These are phyloP conservation scores for Phanerodontia chrysosporium DNA, from an alignment of 768 basidiomycete species.

Conservation along the genomic window DNA sequence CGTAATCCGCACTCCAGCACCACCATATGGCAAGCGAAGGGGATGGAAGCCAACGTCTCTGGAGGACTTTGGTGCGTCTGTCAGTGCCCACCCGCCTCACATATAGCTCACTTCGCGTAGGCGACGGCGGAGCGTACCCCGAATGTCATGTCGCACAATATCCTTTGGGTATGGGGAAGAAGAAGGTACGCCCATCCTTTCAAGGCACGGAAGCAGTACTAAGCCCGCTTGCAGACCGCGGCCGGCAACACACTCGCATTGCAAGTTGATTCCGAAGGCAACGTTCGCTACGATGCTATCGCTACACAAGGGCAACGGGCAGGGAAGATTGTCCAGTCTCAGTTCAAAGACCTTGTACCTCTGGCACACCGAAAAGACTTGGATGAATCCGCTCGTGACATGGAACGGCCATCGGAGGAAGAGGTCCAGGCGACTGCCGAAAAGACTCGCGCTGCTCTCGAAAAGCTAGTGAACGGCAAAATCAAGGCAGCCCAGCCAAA, in stretches of 20 bases:
- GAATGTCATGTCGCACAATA: constrained; percentile 98
- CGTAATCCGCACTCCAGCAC: constrained; percentile 51
- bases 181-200: constrained; percentile 60
- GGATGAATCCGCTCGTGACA: constrained; percentile 59
- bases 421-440: constrained; percentile 90
- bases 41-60: constrained; percentile 83
- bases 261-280: constrained; percentile 95
- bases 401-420: constrained; percentile 94
- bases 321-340: constrained; percentile 85
- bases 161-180: constrained; percentile 90
- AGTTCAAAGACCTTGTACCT: constrained; percentile 97
- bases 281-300: constrained; percentile 95
- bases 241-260: constrained; percentile 94
- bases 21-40: constrained; percentile 80
- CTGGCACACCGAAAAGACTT: constrained; percentile 86
- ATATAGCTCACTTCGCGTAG: constrained; percentile 30
- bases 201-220: background rate
- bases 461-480: constrained; percentile 90
- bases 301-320: constrained; percentile 90
- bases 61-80: constrained; percentile 75
- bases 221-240: constrained; percentile 53
- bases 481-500: constrained; percentile 99
- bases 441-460: constrained; percentile 84
- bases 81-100: constrained; percentile 9
- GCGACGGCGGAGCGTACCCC: constrained; percentile 84